phyloP scores from a whole-genome alignment of 257 asterid species.

The Catharanthus roseus region DNA sequence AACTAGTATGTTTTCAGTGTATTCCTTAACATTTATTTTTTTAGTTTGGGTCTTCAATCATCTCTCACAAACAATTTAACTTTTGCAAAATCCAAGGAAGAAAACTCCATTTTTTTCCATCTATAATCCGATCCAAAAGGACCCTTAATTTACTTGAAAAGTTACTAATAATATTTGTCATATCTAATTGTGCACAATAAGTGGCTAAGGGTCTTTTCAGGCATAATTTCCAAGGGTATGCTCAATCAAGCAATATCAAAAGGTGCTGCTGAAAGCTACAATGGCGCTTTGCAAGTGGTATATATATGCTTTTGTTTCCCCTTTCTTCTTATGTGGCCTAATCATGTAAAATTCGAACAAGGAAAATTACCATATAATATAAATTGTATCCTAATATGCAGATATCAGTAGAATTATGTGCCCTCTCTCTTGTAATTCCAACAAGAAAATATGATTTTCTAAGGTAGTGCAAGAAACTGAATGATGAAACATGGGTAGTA shows the following conservation, averaged over 20 bases:
- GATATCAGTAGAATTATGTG: constrained; percentile 52
- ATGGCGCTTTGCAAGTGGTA: constrained; percentile 4
- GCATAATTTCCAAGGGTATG: neutral
- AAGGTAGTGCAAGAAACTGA: constrained; percentile 30
- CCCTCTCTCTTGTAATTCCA: constrained; percentile 46
- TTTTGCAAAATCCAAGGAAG: no score
- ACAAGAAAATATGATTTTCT: constrained; percentile 36
- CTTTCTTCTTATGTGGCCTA: neutral
- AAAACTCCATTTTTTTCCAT: no score
- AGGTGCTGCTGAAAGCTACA: neutral
- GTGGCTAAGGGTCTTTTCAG: constrained; percentile 1
- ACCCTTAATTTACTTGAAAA: no score
- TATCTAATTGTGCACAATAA: neutral
- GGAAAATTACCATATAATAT: no score
- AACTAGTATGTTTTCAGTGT: constrained; percentile 29
- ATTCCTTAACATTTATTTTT: no score
- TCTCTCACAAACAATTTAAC: no score
- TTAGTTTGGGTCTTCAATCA: no score
- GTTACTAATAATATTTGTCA: neutral
- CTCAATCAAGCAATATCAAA: neutral
- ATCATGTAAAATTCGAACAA: no score
- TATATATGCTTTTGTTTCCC: neutral
- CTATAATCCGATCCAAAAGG: no score
- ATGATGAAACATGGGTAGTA: constrained; percentile 41
- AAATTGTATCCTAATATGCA: constrained; percentile 6